Base-by-base conservation (phyloP, 83 land plant species). In the Thuja plicata region DNA sequence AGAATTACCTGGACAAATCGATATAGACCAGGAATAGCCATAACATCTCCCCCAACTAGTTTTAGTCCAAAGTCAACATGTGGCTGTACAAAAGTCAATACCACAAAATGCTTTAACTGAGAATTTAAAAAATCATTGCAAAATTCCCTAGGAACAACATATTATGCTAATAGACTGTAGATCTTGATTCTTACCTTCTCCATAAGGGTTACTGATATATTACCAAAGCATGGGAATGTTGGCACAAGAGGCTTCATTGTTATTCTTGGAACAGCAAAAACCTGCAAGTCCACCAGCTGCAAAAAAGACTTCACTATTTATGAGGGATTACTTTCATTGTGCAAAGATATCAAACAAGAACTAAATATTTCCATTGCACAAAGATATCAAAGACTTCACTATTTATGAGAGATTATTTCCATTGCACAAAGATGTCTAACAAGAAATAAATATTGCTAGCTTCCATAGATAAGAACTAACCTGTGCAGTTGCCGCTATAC, bases 31-130 rank as follows among this genome's bases (percentile, higher is more conserved):
- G 99, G 99, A 90, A 97, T 95, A 62, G 98, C 85, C 99, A 97
- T 97, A 19, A 91, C 85, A 90, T 97, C 99, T 40, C 95, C 98
- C 19, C 98, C 98, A 10, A 97, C 86, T 43, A 97, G 93, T 76
- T 96, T 97, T 43, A 97, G 86, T 50, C 99, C 99, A 91, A 97
- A 97, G 89, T 97, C 99, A 80, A 97, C 94, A 93, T 97, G 98
- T 60, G 99, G 99, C 99, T 97, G 94, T 91, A 92, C 48, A 92
- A 79, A 66, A 37, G n/a, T 48, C 15, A 37, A 74, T 57, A 50
- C 34, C 15, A 62, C 48, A 54, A 55, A 83, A 55, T 55, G 60
- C 11, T 30, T 21, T 43, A 50, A 45, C 52, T 12, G 83, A 19
- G 90, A 10, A 24, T 17, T 80, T 21, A 8, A 11, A 80, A 80